Evolutionary conservation across 305 asterid genomes (phyloP).

Genomic region (Rubia peregrina): DNA sequence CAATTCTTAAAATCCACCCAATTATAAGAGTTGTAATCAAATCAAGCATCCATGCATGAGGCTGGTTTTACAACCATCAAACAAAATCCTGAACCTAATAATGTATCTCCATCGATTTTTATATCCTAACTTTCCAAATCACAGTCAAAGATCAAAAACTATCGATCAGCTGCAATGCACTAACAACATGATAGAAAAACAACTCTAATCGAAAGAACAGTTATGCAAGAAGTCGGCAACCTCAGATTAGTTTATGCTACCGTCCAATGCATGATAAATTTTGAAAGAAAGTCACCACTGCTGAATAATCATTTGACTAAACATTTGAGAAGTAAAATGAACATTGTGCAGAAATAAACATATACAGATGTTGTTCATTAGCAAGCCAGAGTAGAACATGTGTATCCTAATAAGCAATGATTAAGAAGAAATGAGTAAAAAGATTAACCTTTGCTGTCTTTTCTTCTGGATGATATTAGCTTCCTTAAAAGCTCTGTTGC

Average conservation of each 20-base stretch:
- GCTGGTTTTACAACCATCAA: neutral
- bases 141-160: neutral
- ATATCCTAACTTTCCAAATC: neutral
- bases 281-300: neutral
- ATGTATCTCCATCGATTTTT: neutral
- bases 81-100: neutral
- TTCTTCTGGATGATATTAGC: slow-evolving; percentile 56
- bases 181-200: neutral
- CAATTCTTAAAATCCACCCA: neutral
- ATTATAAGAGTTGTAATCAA: neutral
- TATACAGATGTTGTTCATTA: neutral
- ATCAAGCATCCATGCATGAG: neutral
- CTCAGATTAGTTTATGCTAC: neutral
- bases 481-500: slow-evolving; percentile 73
- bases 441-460: slow-evolving; percentile 59
- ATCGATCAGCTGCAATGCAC: neutral
- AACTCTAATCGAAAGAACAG: neutral
- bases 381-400: slow-evolving; percentile 10
- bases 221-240: neutral
- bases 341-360: neutral
- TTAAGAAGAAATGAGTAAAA: slow-evolving; percentile 12
- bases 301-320: neutral
- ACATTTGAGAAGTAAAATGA: neutral
- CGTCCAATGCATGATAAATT: neutral
- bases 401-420: neutral